Evolutionary conservation across 352 stramenopile genomes (phyloP).

Genomic region (Pythium graminicola): DNA sequence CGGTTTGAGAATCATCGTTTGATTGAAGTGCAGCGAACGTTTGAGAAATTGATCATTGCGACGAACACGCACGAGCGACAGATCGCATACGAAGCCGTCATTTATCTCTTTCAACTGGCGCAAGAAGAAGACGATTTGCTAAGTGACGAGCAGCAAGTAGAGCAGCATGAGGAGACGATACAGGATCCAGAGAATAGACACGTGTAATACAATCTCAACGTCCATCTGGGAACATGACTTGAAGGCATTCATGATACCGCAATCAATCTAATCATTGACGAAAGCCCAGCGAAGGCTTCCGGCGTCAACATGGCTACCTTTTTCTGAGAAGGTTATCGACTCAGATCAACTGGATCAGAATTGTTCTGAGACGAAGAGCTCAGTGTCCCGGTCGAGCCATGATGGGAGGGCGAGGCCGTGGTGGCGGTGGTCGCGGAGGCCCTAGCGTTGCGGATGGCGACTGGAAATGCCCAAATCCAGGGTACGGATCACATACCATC

Average conservation of each 20-base stretch:
- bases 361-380: no score
- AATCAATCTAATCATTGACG: no score
- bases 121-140: conserved; percentile 28
- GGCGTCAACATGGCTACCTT: neutral
- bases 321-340: no score
- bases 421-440: conserved; percentile 38
- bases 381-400: neutral
- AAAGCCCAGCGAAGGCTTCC: no score
- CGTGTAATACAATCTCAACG: no score
- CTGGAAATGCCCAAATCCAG: conserved; percentile 77
- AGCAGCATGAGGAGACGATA: neutral
- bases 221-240: no score
- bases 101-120: conserved; percentile 65
- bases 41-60: conserved; percentile 57
- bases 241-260: no score
- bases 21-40: conserved; percentile 57
- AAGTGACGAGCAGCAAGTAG: neutral
- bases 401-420: conserved; percentile 21
- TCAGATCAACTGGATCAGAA: no score
- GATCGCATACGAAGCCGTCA: conserved; percentile 43
- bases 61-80: conserved; percentile 41
- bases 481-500: conserved; percentile 20
- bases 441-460: conserved; percentile 57
- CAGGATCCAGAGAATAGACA: neutral
- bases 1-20: conserved; percentile 58